Evolutionary conservation across 2,329 filamentous ascomycete genomes (phyloP).

Genomic region (Colletotrichum sp.): DNA sequence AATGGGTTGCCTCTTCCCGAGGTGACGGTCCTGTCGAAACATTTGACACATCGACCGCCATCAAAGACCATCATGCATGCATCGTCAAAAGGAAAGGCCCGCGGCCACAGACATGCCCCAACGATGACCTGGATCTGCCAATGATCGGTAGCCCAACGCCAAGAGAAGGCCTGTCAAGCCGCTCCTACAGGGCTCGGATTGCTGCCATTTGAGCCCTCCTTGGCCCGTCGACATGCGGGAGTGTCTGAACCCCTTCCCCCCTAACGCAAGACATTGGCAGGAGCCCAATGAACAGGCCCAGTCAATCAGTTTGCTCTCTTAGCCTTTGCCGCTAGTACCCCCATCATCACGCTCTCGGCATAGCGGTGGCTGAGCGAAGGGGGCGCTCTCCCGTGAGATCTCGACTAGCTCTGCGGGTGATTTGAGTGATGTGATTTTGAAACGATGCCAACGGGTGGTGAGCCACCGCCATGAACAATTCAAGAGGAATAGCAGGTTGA

Average conservation of each 20-base stretch:
- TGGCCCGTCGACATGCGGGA: background rate
- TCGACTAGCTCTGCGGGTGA: background rate
- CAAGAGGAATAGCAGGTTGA: background rate
- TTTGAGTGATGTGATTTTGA: background rate
- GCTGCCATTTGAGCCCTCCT: background rate
- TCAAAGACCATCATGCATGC: background rate
- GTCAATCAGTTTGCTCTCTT: background rate
- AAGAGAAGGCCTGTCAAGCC: background rate
- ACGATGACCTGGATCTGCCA: background rate
- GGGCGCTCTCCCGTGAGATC: background rate
- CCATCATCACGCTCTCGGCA: background rate
- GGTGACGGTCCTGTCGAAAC: background rate
- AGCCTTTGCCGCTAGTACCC: background rate
- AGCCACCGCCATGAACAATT: background rate
- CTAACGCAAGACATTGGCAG: background rate
- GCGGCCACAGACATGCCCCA: background rate
- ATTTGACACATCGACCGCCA: background rate
- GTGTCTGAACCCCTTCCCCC: background rate
- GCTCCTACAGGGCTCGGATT: background rate
- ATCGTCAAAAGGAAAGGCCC: background rate
- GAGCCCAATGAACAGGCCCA: background rate
- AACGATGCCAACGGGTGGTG: background rate
- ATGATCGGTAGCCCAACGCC: background rate
- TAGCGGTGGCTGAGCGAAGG: constrained; percentile 12
- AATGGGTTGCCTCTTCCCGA: background rate